Evolutionary conservation across 2,329 filamentous ascomycete genomes (phyloP).

Genomic region (Simplicillium aogashimaense): DNA sequence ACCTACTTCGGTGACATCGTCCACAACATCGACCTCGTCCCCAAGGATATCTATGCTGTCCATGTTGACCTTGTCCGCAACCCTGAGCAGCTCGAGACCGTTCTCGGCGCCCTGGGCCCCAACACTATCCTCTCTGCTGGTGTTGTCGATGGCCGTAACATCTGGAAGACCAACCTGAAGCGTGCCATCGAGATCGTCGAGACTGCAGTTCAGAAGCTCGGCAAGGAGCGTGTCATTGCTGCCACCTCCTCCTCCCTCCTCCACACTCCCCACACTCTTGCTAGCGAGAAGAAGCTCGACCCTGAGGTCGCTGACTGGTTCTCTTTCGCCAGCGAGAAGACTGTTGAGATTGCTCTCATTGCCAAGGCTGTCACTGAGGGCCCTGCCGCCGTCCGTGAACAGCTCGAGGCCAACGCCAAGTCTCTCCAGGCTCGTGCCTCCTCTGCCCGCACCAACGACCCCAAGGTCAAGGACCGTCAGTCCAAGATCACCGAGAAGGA

Average conservation of each 20-base stretch:
- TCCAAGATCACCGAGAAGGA: constrained; percentile 70
- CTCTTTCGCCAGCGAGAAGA: constrained; percentile 95
- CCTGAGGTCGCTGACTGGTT: constrained; percentile 95
- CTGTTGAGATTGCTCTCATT: constrained; percentile 78
- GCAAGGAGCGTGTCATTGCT: constrained; percentile 94
- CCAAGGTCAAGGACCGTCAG: constrained; percentile 94
- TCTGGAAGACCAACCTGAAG: constrained; percentile 99
- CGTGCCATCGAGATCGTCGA: constrained; percentile 85
- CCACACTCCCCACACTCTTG: constrained; percentile 95
- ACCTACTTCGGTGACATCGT: constrained; percentile 99
- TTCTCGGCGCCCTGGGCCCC: constrained; percentile 71
- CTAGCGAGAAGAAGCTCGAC: constrained; percentile 97
- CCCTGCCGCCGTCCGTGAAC: constrained; percentile 71
- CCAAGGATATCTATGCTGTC: constrained; percentile 70
- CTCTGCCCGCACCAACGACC: constrained; percentile 93
- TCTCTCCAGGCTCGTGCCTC: constrained; percentile 83
- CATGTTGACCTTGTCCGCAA: constrained; percentile 97
- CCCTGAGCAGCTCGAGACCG: constrained; percentile 90
- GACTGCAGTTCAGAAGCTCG: constrained; percentile 83
- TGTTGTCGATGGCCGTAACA: constrained; percentile 98
- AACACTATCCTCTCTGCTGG: constrained; percentile 88
- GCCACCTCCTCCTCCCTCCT: constrained; percentile 96
- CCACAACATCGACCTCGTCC: constrained; percentile 91
- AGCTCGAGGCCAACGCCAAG: constrained; percentile 96
- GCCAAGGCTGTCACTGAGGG: constrained; percentile 96